Base-by-base conservation (phyloP, 805 yeast genomes). In the Kregervanrija fluxuum region DNA sequence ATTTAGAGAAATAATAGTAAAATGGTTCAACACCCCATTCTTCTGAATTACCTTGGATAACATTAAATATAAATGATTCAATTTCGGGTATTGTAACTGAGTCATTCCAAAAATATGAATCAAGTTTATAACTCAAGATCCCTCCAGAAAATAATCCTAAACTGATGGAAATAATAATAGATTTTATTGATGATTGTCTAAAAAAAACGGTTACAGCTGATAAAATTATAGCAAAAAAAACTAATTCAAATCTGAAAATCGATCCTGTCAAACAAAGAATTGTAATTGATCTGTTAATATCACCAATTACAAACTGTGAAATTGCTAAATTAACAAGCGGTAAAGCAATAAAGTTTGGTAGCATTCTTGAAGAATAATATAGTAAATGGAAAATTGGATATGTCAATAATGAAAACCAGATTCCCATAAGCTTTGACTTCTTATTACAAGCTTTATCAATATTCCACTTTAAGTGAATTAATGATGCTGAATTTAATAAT, bases 1-100 rank as follows among this genome's bases (percentile, higher is more conserved):
- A 76, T 40, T 69, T 70, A 2, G 73, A 61, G 54, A 88, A 80
- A 63, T 91, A 91, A 1, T 85, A 75, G 33, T 62, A 49, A 54
- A 72, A 74, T 4, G 98, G 95, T 59, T 85, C 90, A 1, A 72
- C 73, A 0, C 97, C 98, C 97, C 97, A 91, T 12, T 78, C 70
- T 1, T 74, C 61, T 1, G 95, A 71, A 35, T 85, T 77, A 2
- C 95, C 95, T 9, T 75, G 61, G n/a, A 89, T 47, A 2, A 86
- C 84, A 61, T 91, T 91, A 67, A 77, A 90, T 11, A 77, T 41
- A 55, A 90, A 81, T 0, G 91, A 77, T 41, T 73, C 74, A 2
- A 86, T 43, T 61, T 90, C 97, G 0, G 98, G 97, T 5, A 62
- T 22, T 31, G 85, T 61, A 41, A 48, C 64, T 53, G 41, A 53